Percentiles rank a stretch among this genome's conserved stretches.
These are phyloP conservation scores for Xeromyces bisporus DNA, from an alignment of 495 filamentous ascomycete species.

Conservation along the genomic window DNA sequence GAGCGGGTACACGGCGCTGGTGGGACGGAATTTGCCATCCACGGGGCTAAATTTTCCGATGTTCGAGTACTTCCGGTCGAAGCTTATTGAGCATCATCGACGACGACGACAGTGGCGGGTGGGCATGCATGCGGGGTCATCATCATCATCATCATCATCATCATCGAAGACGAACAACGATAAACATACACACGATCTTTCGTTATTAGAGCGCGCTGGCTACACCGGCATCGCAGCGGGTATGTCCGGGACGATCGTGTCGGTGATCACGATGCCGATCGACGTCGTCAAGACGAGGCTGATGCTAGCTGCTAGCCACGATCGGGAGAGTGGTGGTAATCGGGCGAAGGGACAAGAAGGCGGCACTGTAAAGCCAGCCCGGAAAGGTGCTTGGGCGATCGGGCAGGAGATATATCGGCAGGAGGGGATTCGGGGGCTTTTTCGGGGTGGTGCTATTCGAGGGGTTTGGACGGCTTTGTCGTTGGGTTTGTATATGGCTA, in stretches of 20 bases:
- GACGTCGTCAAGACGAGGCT: conserved; percentile 76
- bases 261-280: conserved; percentile 59
- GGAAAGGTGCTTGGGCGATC: conserved; percentile 30
- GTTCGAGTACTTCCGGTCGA: conserved; percentile 49
- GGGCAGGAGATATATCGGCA: conserved; percentile 42
- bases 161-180: neutral
- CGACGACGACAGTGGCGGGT: conserved; percentile 5
- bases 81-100: conserved; percentile 20
- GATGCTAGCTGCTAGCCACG: conserved; percentile 38
- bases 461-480: conserved; percentile 68
- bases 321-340: conserved; percentile 1
- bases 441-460: conserved; percentile 58
- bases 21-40: conserved; percentile 67
- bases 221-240: conserved; percentile 57
- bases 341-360: neutral
- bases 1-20: conserved; percentile 64
- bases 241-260: conserved; percentile 48
- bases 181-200: conserved; percentile 7
- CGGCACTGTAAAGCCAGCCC: conserved; percentile 12
- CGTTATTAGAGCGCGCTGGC: conserved; percentile 41
- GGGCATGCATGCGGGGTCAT: too few species aligned
- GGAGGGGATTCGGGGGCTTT: conserved; percentile 55
- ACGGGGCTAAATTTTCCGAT: conserved; percentile 79
- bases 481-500: conserved; percentile 67
- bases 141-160: too few species aligned